phyloP scores from a whole-genome alignment of 495 filamentous ascomycete species.

The Aspergillus leporis region DNA sequence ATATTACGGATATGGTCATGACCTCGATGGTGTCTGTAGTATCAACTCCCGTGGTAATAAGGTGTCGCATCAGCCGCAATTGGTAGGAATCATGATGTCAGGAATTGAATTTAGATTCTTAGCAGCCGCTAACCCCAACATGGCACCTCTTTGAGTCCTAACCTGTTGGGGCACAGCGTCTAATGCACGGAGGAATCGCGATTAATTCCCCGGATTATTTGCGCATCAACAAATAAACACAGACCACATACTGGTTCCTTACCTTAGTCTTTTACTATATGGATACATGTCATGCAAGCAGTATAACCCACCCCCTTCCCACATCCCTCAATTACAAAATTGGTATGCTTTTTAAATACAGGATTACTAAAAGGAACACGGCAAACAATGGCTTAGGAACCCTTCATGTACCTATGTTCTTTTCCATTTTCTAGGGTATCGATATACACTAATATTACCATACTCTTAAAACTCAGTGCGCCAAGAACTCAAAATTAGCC shows the following conservation, averaged over 20 bases:
- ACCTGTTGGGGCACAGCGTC: neutral
- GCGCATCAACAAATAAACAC: neutral
- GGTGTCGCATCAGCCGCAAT: neutral
- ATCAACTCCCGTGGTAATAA: neutral
- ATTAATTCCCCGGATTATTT: neutral
- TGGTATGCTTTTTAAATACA: too few species aligned
- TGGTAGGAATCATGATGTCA: neutral
- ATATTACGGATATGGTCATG: too few species aligned
- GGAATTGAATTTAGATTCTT: neutral
- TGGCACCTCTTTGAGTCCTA: neutral
- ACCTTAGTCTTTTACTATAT: too few species aligned
- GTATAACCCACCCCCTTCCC: too few species aligned
- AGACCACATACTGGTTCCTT: neutral
- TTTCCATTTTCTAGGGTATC: neutral
- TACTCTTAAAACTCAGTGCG: constrained; percentile 27
- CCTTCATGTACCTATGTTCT: neutral
- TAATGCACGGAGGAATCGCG: neutral
- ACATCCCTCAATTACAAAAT: too few species aligned
- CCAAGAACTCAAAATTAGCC: constrained; percentile 48
- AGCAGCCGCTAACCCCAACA: neutral
- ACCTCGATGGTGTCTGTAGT: neutral
- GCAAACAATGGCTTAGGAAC: neutral
- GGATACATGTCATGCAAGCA: too few species aligned
- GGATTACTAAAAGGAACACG: too few species aligned
- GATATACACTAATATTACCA: neutral